Evolutionary conservation across 2,329 filamentous ascomycete species (phyloP), one percentile per base, ranked within the genome.

Genomic region (Cryphonectria japonica): DNA sequence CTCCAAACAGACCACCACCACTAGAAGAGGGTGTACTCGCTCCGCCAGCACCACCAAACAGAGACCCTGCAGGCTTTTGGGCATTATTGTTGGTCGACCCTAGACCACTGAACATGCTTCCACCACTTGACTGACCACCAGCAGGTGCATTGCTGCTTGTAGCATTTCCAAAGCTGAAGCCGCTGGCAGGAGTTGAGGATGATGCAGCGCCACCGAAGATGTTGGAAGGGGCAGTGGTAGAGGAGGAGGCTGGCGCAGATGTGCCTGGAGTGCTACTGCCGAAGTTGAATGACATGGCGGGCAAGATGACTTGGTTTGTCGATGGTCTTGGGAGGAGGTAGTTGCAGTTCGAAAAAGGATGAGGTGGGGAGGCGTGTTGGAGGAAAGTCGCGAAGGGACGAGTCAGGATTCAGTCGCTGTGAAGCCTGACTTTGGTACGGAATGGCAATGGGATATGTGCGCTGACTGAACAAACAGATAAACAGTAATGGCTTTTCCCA

Each of bases 121-220:
- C 69, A 54, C 74, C 63, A 54, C 72, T 52, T 29, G 71, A 68
- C 71, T 76, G 72, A 70, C 70, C 57, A 39, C 62, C 34, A 22
- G 59, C 26, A 61, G 65, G 60, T 64, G 69, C 59, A 65, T 71
- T 69, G 67, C 70, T 68, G 34, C 67, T 71, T 29, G 66, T 41
- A 37, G 78, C 73, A 29, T 74, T 76, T 50, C 81, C 81, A 72
- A 87, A 87, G 13, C 81, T 81, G 76, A 86, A 85, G 11, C 71
- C 68, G 50, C 61, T 70, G 59, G 72, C 46, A 9, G 71, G 67
- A 8, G 72, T 63, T 14, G 72, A 68, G 68, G 68, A 66, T 50
- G 63, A 34, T n/a, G 41, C 32, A 29, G 66, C 63, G 32, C 54
- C 67, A 61, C 83, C 83, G 75, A 87, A 86, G 11, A 85, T 74